Base-by-base conservation (phyloP, 2,329 filamentous ascomycete species). In the Fusarium brachygibbosum region DNA sequence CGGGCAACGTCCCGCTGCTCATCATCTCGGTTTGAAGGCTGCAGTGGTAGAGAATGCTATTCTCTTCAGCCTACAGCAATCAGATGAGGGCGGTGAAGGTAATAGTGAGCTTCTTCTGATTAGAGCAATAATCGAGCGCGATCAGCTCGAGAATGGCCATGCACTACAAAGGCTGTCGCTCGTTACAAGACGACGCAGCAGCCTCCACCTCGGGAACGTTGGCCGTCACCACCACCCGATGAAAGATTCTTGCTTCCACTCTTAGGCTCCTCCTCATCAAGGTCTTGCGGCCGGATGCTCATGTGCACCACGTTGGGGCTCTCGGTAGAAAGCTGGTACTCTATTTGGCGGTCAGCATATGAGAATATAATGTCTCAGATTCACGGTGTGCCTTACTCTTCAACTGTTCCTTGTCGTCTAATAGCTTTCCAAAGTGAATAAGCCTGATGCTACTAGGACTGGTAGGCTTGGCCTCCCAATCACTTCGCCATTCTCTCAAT, bases 291-390 rank as follows among this genome's bases (percentile, higher is more conserved):
- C 73, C 93, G 92, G 73, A 97, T 90, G 8, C 92, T 95, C 93
- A 97, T 97, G 79, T 97, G 94, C n/a, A 97, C 90, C 29, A 97
- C 92, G 71, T 97, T 97, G 10, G 92, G 88, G 13, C 86, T 83
- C 67, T 93, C 90, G 31, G 85, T 84, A 75, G 88, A 92, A 76
- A 97, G 93, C 65, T 89, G 91, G 75, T 93, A 94, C 70, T 94
- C 93, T 97, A 74, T 38, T n/a, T n/a, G 38, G n/a, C n/a, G 38
- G 23, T 69, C 17, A 67, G 51, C 40, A 49, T 41, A 44, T 19
- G 31, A 40, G 21, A n/a, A 25, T 12, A 10, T 4, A n/a, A 13
- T 56, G 34, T 58, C 41, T 51, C 35, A 49, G 32, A 54, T 44
- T 16, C 32, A 23, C 35, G 56, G 21, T 37, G 46, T 40, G 81